Evolutionary conservation across 495 filamentous ascomycete species (phyloP).

Genomic region (Bryoglossum gracile): DNA sequence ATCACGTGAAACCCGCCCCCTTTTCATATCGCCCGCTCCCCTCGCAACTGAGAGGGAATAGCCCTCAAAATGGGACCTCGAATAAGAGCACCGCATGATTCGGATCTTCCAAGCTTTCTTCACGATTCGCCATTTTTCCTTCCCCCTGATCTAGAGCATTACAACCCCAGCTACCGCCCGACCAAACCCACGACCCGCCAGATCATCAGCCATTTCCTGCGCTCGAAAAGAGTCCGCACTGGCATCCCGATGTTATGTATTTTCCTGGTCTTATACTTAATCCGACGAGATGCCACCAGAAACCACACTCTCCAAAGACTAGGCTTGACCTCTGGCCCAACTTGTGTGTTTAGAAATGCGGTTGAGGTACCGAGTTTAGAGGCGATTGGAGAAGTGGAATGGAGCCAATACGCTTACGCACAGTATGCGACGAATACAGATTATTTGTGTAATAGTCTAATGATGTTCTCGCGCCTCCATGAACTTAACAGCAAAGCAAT

Average conservation of each 20-base stretch:
- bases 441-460: constrained; percentile 69
- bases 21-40: too few relatives aligned
- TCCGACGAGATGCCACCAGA: too few relatives aligned
- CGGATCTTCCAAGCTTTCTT: constrained; percentile 13
- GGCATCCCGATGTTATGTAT: background rate
- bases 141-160: background rate
- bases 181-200: background rate
- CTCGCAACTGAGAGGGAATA: too few relatives aligned
- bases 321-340: constrained; percentile 4
- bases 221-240: constrained; percentile 3
- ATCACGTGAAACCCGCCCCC: too few relatives aligned
- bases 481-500: constrained; percentile 56
- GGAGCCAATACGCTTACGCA: constrained; percentile 60
- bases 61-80: too few relatives aligned
- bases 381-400: constrained; percentile 32
- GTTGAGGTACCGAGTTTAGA: background rate
- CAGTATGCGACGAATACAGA: constrained; percentile 63
- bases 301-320: background rate
- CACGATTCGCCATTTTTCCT: constrained; percentile 12
- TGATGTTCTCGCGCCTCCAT: constrained; percentile 62
- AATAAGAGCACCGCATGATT: background rate
- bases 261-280: too few relatives aligned
- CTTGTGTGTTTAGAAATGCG: constrained; percentile 6
- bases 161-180: background rate
- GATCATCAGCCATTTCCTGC: constrained; percentile 3